phyloP scores from a whole-genome alignment of 2,329 filamentous ascomycete species.

The Neofusicoccum sp. region DNA sequence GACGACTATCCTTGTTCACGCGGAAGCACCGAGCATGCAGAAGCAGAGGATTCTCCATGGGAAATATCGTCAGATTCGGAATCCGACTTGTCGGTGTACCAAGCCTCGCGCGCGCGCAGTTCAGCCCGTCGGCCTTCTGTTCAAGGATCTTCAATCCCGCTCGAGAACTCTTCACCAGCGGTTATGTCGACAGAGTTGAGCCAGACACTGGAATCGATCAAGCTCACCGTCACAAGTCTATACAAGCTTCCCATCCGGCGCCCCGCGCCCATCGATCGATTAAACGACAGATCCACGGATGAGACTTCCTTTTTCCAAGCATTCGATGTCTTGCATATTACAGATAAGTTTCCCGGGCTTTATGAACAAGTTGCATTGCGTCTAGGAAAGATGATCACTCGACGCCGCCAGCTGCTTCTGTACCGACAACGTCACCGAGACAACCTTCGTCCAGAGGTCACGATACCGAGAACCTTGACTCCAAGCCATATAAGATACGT shows the following conservation, averaged over 20 bases:
- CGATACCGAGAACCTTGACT: no score
- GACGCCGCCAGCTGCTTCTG: conserved; percentile 17
- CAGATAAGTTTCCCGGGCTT: neutral
- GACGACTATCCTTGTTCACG: no score
- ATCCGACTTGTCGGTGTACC: no score
- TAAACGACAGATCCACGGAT: neutral
- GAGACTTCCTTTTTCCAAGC: conserved; percentile 11
- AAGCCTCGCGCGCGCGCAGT: no score
- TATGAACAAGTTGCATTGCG: conserved; percentile 19
- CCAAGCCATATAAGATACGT: no score
- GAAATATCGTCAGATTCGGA: neutral
- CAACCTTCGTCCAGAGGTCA: neutral
- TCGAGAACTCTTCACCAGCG: no score
- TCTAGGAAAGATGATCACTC: conserved; percentile 20
- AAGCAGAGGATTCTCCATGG: neutral
- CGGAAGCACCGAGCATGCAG: neutral
- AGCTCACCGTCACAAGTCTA: neutral
- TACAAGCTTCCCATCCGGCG: neutral
- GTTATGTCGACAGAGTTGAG: no score
- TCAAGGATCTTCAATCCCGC: no score
- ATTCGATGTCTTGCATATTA: conserved; percentile 20
- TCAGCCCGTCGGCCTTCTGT: no score
- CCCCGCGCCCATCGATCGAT: conserved; percentile 6
- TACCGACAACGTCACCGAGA: conserved; percentile 17
- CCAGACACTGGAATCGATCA: neutral